Percentiles rank a stretch among this genome's conserved stretches.
phyloP scores from a whole-genome alignment of 495 filamentous ascomycete species.

The Polyplosphaeria fusca region DNA sequence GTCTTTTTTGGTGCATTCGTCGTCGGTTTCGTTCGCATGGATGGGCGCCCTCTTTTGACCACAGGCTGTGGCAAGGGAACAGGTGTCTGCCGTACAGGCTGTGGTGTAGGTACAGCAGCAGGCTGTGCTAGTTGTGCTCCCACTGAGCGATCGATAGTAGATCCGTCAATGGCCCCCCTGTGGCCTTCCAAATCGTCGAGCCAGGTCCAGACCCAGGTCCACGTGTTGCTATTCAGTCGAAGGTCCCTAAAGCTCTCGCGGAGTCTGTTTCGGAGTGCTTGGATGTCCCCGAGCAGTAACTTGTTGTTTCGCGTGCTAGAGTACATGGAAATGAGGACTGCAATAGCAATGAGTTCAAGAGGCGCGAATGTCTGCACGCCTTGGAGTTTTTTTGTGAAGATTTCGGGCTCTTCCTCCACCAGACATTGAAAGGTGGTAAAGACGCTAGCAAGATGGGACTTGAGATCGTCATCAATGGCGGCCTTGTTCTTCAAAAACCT shows the following conservation, averaged over 20 bases:
- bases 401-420: conserved; percentile 27
- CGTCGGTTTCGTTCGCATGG: conserved; percentile 5
- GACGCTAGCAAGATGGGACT: conserved; percentile 26
- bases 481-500: conserved; percentile 20
- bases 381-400: conserved; percentile 31
- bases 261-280: conserved; percentile 40
- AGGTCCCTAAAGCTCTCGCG: conserved; percentile 43
- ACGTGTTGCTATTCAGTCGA: conserved; percentile 42
- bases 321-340: conserved; percentile 45
- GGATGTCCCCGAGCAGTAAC: conserved; percentile 46
- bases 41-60: conserved; percentile 10
- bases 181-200: conserved; percentile 36
- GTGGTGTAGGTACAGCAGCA: no score
- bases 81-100: conserved; percentile 1
- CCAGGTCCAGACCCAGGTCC: conserved; percentile 43
- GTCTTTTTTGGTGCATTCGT: background rate
- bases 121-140: no score
- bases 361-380: conserved; percentile 46
- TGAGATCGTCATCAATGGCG: conserved; percentile 21
- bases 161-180: conserved; percentile 27
- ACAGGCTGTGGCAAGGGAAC: background rate
- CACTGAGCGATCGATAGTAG: conserved; percentile 8
- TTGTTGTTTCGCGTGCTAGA: conserved; percentile 38
- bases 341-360: conserved; percentile 46
- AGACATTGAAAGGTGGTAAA: conserved; percentile 29